phyloP scores from a whole-genome alignment of 2,329 filamentous ascomycete species.

The Plectosphaerella cucumerina region DNA sequence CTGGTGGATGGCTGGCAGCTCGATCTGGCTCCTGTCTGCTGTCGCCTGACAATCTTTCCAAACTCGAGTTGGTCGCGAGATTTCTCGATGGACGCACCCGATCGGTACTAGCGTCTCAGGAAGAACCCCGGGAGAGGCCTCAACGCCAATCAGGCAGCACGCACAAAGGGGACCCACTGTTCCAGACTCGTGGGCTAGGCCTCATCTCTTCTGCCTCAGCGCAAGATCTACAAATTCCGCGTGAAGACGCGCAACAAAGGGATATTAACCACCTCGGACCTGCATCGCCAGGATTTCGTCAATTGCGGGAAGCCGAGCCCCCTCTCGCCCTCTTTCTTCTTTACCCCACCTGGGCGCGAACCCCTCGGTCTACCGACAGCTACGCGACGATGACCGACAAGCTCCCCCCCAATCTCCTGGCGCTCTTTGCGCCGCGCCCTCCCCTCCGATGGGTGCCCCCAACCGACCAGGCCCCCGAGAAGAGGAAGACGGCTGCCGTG shows the following conservation, averaged over 20 bases:
- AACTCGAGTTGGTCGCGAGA: background rate
- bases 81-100: background rate
- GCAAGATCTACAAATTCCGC: too few species aligned
- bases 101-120: background rate
- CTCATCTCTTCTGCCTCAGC: too few species aligned
- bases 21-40: too few species aligned
- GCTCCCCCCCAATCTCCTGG: slow-evolving; percentile 85
- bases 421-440: slow-evolving; percentile 92
- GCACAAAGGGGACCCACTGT: too few species aligned
- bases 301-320: too few species aligned
- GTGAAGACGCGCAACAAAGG: too few species aligned
- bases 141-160: background rate
- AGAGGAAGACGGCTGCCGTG: slow-evolving; percentile 71
- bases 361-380: background rate
- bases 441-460: slow-evolving; percentile 86
- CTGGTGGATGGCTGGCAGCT: background rate
- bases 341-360: too few species aligned
- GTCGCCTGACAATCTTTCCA: background rate
- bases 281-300: too few species aligned
- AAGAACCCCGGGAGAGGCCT: background rate
- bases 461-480: slow-evolving; percentile 75
- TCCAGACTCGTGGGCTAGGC: too few species aligned
- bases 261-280: too few species aligned
- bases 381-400: slow-evolving; percentile 78
- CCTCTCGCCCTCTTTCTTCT: too few species aligned